A percentile compares a stretch with the other conserved stretches of the same genome.
phyloP scores from a whole-genome alignment of 257 asterid species.

The Cynanchum wilfordii region DNA sequence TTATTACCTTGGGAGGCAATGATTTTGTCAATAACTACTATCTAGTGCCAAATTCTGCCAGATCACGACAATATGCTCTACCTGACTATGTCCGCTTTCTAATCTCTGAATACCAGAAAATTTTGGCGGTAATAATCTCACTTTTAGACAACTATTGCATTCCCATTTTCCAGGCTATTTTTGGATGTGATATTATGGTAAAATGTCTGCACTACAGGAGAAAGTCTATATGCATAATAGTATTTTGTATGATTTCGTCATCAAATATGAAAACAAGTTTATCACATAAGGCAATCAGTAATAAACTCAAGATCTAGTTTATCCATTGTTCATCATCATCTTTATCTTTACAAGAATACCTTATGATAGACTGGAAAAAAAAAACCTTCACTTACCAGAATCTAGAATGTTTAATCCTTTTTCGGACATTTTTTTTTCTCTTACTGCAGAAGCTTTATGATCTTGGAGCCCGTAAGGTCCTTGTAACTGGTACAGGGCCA shows the following conservation, averaged over 20 bases:
- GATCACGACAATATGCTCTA: conserved; percentile 59
- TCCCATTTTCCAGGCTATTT: neutral
- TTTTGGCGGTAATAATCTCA: conserved; percentile 43
- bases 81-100: conserved; percentile 52
- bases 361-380: neutral
- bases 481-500: conserved; percentile 82
- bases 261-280: too few relatives aligned
- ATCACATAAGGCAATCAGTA: too few relatives aligned
- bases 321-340: neutral
- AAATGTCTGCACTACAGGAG: neutral
- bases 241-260: too few relatives aligned
- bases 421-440: neutral
- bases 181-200: neutral
- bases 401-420: neutral
- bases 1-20: conserved; percentile 80
- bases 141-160: neutral
- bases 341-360: neutral
- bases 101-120: conserved; percentile 65
- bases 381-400: neutral
- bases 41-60: conserved; percentile 57
- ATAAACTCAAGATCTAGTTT: neutral
- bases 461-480: conserved; percentile 51
- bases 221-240: too few relatives aligned
- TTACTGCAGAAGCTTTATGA: conserved; percentile 39
- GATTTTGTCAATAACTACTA: conserved; percentile 86